These are phyloP conservation scores for Hymenoscyphus fructigenus DNA, from an alignment of 2,329 filamentous ascomycete species.

Conservation along the genomic window DNA sequence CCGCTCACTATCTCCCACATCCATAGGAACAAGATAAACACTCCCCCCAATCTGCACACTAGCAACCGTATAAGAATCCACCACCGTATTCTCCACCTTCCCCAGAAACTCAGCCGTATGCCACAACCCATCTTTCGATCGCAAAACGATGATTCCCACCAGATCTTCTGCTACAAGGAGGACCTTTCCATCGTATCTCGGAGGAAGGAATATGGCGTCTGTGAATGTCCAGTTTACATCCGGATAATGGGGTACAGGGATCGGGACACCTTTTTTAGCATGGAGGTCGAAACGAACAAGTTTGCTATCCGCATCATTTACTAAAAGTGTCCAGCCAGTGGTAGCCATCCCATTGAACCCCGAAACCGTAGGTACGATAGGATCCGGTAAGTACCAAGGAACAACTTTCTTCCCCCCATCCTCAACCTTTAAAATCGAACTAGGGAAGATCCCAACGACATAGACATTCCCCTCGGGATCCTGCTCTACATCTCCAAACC, in stretches of 20 bases:
- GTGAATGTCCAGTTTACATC: not conserved
- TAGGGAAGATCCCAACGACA: conserved; percentile 14
- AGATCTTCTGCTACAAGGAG: conserved; percentile 12
- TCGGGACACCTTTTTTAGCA: not conserved
- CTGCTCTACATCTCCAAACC: conserved; percentile 17
- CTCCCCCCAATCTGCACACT: conserved; percentile 6
- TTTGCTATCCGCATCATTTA: conserved; percentile 2
- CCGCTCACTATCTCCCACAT: conserved; percentile 2
- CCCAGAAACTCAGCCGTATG: conserved; percentile 16
- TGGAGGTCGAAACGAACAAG: conserved; percentile 13
- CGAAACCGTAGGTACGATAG: not conserved
- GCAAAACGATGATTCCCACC: conserved; percentile 11
- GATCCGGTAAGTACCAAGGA: conserved; percentile 12
- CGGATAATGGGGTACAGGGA: conserved; percentile 1
- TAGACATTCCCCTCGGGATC: conserved; percentile 16
- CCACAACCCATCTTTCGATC: conserved; percentile 15
- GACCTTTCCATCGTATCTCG: conserved; percentile 15
- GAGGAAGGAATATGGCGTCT: conserved; percentile 16
- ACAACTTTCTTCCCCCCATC: conserved; percentile 7
- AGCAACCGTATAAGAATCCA: not conserved
- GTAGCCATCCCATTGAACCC: conserved; percentile 12
- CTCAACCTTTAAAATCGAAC: conserved; percentile 13
- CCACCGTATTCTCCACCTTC: not conserved
- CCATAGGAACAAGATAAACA: conserved; percentile 11
- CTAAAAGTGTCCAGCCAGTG: conserved; percentile 9